These are phyloP conservation scores for Calonectria henricotiae DNA, from an alignment of 2,329 filamentous ascomycete genomes.

Conservation along the genomic window DNA sequence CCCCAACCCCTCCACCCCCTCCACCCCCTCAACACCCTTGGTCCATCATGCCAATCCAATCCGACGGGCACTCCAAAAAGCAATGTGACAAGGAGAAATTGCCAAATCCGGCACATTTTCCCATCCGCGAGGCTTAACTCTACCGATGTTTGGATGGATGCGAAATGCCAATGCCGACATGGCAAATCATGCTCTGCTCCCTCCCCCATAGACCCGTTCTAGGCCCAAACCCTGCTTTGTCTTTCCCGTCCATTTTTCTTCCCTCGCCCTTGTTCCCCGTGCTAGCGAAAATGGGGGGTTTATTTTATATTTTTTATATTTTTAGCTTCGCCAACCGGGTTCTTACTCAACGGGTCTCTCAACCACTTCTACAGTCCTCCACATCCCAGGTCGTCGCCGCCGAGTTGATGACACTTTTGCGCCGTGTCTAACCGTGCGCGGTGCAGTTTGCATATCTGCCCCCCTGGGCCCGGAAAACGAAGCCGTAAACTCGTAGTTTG, in stretches of 20 bases:
- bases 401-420: background rate
- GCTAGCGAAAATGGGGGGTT: background rate
- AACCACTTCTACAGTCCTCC: background rate
- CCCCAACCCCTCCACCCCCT: background rate
- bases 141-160: background rate
- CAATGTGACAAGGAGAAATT: slow-evolving; percentile 22
- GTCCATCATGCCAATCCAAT: slow-evolving; percentile 6
- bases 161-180: background rate
- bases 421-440: too few species aligned
- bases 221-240: background rate
- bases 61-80: background rate
- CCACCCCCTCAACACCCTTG: background rate
- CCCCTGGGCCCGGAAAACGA: background rate
- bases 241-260: background rate
- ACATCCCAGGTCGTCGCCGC: background rate
- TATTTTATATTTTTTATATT: too few species aligned
- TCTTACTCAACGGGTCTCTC: too few species aligned
- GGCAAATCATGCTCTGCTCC: background rate
- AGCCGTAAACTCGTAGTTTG: background rate
- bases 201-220: too few species aligned
- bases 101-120: background rate
- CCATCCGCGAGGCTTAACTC: slow-evolving; percentile 9
- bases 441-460: too few species aligned
- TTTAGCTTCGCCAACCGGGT: slow-evolving; percentile 10
- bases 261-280: background rate